phyloP scores from a whole-genome alignment of 331 rosid genomes.

The Malus hybrid region DNA sequence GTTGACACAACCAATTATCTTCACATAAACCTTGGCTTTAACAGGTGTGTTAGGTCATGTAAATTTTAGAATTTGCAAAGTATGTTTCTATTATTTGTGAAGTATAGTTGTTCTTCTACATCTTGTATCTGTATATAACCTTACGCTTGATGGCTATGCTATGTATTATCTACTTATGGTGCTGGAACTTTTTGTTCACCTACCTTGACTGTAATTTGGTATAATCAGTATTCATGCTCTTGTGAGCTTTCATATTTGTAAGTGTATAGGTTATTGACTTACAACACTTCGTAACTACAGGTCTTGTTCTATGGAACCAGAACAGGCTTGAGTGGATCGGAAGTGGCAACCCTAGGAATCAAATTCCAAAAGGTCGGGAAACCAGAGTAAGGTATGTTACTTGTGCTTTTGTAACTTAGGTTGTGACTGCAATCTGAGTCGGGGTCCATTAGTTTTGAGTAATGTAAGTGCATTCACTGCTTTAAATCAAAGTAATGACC shows the following conservation, averaged over 20 bases:
- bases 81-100: background rate
- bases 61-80: background rate
- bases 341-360: conserved; percentile 43
- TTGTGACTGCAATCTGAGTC: background rate
- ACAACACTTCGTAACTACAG: conserved; percentile 30
- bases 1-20: background rate
- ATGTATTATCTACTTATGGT: background rate
- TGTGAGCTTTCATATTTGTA: background rate
- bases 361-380: conserved; percentile 34
- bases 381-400: conserved; percentile 45
- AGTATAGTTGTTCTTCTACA: background rate
- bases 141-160: background rate
- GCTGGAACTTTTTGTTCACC: background rate
- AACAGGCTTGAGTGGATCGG: conserved; percentile 76
- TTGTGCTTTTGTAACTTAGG: background rate
- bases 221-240: background rate
- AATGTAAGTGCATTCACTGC: background rate
- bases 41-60: background rate
- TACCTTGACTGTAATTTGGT: background rate
- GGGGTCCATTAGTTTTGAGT: background rate
- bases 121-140: background rate
- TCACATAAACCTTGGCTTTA: background rate
- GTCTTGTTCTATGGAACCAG: conserved; percentile 78
- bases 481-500: background rate
- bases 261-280: background rate